Base-by-base conservation (phyloP, 352 stramenopile species). In the Globisporangium radiosum region DNA sequence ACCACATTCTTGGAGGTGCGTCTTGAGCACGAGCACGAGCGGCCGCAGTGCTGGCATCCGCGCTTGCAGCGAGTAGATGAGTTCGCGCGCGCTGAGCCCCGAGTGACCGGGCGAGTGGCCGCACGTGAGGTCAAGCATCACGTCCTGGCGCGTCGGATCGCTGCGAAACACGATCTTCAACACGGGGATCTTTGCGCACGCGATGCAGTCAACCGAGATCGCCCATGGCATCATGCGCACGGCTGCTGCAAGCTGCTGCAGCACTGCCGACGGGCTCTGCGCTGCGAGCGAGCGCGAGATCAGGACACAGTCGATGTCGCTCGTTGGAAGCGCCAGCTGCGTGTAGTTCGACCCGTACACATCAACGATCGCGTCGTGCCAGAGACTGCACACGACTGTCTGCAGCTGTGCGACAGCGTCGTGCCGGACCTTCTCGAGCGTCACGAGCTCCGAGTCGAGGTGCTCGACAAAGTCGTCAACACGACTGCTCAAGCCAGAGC, bases 311-410 rank as follows among this genome's bases (percentile, higher is more conserved):
- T 99, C 97, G 19, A 99, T 78, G 78, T 99, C 97, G 60, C 95
- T 98, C 43, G 75, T 87, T 11, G 96, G 96, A 36, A 99, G 76
- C 45, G 95, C 88, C 17, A 99, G 75, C n/a, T 87, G 84, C 1
- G 95, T 99, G 48, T 96, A 96, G 69, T 93, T 98, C 38, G 94
- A 98, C 25, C 97, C 97, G 64, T 98, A 99, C 15, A 98, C 77
- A 56, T 98, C 96, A 39, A 99, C 89, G 45, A 93, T 65, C 48
- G 86, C 85, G 62, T 97, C 83, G 25, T 84, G 71, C 92, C 93
- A 98, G 8, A 98, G 42, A 2, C 61, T 70, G 7, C 62, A 56
- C 19, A 88, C 82, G 2, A 72, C 33, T 2, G 68, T 60, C 52
- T 83, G 79, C 42, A 90, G 63, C 4, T 59, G 73, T 50, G 71